Evolutionary conservation across 805 yeast species (phyloP).

Genomic region (Lachancea kluyveri): DNA sequence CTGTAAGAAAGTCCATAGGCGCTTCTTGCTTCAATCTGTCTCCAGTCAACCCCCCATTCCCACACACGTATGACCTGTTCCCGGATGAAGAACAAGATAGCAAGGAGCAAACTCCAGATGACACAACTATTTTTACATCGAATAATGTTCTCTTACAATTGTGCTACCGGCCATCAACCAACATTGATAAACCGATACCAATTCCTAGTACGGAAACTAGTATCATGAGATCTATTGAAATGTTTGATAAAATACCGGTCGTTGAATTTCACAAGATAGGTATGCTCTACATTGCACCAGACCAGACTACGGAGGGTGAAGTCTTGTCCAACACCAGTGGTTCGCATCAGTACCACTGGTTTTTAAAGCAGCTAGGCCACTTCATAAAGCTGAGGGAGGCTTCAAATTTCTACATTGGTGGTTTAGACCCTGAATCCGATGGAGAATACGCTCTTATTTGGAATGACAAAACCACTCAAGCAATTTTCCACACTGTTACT

Average conservation of each 20-base stretch:
- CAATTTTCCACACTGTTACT: constrained; percentile 74
- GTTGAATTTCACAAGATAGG: constrained; percentile 78
- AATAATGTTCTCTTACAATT: too few species aligned
- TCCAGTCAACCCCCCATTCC: constrained; percentile 36
- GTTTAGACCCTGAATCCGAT: constrained; percentile 64
- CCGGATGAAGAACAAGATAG: constrained; percentile 14
- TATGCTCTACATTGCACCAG: constrained; percentile 63
- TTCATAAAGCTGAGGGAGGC: constrained; percentile 53
- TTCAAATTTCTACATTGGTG: constrained; percentile 60
- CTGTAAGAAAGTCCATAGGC: constrained; percentile 65
- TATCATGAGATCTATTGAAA: constrained; percentile 46
- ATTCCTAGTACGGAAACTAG: constrained; percentile 36
- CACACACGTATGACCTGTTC: constrained; percentile 19
- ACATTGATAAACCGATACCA: too few species aligned
- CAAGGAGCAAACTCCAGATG: too few species aligned
- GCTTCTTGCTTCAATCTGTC: constrained; percentile 40
- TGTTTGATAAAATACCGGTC: constrained; percentile 70
- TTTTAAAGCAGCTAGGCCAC: constrained; percentile 53
- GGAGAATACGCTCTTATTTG: constrained; percentile 73
- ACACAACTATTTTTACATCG: constrained; percentile 38
- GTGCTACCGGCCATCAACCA: too few species aligned
- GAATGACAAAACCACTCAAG: constrained; percentile 64
- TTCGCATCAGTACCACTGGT: constrained; percentile 53
- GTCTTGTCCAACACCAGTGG: constrained; percentile 62
- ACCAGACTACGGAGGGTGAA: constrained; percentile 57